A percentile compares a stretch with the other conserved stretches of the same genome.
These are phyloP conservation scores for Brettanomyces custersianus DNA, from an alignment of 805 yeast genomes.

Conservation along the genomic window DNA sequence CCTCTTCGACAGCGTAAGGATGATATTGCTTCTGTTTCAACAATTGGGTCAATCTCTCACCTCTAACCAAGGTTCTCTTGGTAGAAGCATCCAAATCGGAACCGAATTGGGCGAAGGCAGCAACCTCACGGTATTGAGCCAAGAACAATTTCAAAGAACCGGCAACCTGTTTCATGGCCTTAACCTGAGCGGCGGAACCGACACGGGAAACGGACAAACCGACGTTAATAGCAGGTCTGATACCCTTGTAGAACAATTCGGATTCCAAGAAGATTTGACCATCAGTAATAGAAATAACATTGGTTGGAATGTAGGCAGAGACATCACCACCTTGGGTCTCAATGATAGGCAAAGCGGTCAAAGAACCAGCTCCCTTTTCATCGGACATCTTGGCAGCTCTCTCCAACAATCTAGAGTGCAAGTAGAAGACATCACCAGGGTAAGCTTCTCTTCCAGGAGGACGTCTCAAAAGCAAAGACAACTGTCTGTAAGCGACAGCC, in stretches of 20 bases:
- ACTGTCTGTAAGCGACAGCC: conserved; percentile 99
- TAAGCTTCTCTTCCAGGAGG: conserved; percentile 96
- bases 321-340: conserved; percentile 99
- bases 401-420: conserved; percentile 90
- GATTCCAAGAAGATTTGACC: conserved; percentile 99
- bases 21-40: conserved; percentile 95
- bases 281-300: conserved; percentile 94
- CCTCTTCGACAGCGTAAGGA: conserved; percentile 98
- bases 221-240: conserved; percentile 99
- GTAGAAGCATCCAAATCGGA: conserved; percentile 99
- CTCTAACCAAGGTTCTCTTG: conserved; percentile 97
- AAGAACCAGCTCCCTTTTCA: conserved; percentile 83
- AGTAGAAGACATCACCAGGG: conserved; percentile 96
- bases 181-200: conserved; percentile 99
- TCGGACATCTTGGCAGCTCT: conserved; percentile 97
- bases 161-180: conserved; percentile 99
- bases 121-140: conserved; percentile 99
- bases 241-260: conserved; percentile 99
- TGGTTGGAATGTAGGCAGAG: conserved; percentile 95
- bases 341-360: conserved; percentile 93
- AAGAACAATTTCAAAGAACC: conserved; percentile 99
- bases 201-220: conserved; percentile 99
- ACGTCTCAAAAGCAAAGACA: conserved; percentile 93
- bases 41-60: conserved; percentile 99
- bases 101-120: conserved; percentile 99